A percentile compares a stretch with the other conserved stretches of the same genome.
phyloP scores from a whole-genome alignment of 805 yeast species.

The Wickerhamomyces xylosicus region DNA sequence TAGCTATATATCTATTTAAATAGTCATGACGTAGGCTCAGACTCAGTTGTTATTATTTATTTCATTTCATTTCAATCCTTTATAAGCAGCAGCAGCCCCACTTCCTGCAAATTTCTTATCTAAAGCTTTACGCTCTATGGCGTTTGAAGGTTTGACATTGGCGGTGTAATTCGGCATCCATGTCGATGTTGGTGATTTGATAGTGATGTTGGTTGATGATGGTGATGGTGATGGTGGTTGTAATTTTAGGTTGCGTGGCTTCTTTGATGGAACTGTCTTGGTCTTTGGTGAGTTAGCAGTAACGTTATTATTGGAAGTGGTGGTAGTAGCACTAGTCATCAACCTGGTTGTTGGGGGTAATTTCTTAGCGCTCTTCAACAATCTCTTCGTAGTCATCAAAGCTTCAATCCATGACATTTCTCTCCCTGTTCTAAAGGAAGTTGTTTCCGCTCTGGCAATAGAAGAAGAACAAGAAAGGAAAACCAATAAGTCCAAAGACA shows the following conservation, averaged over 20 bases:
- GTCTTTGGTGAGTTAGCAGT: constrained; percentile 1
- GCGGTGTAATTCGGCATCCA: constrained; percentile 1
- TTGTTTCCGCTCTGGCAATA: constrained; percentile 22
- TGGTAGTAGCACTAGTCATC: no score
- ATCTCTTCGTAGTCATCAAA: constrained; percentile 55
- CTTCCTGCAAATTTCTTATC: constrained; percentile 22
- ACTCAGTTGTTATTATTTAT: no score
- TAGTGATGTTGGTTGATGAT: background rate
- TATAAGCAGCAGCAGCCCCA: constrained; percentile 25
- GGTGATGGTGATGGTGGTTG: constrained; percentile 1
- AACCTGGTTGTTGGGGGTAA: no score
- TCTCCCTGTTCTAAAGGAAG: constrained; percentile 32
- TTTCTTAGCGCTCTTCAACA: constrained; percentile 29
- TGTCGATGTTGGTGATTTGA: constrained; percentile 3
- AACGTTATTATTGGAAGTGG: no score
- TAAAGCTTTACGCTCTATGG: constrained; percentile 12
- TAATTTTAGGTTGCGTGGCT: constrained; percentile 2
- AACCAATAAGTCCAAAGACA: constrained; percentile 45
- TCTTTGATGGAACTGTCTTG: constrained; percentile 3
- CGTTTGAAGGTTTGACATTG: constrained; percentile 5
- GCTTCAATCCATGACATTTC: constrained; percentile 61
- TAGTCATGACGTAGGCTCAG: no score
- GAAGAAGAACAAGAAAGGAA: constrained; percentile 39
- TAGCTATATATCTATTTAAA: no score
- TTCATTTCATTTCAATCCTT: constrained; percentile 6